These are phyloP conservation scores for Chenopodium suecicum DNA, from an alignment of 148 eudicot genomes.

Conservation along the genomic window DNA sequence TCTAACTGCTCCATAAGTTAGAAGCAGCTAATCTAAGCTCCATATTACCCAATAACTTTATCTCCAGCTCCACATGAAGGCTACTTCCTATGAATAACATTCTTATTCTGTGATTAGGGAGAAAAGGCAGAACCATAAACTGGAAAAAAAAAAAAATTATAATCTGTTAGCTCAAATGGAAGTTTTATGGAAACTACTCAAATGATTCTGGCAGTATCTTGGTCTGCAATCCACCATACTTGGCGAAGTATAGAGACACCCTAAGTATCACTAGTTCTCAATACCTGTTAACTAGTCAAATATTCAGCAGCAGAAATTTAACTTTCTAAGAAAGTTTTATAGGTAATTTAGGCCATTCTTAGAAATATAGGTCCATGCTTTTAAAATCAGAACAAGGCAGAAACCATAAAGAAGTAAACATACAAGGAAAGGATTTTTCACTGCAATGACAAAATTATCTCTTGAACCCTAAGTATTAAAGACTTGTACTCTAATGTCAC, in stretches of 20 bases:
- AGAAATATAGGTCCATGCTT: not conserved
- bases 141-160: no score
- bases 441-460: not conserved
- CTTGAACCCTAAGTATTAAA: not conserved
- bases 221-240: not conserved
- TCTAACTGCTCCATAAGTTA: not conserved
- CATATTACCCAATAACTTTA: not conserved
- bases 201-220: not conserved
- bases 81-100: not conserved
- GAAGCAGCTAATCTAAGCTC: not conserved
- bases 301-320: not conserved
- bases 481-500: not conserved
- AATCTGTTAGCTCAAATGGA: not conserved
- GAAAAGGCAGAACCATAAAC: not conserved
- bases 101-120: not conserved
- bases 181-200: not conserved
- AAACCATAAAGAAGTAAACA: not conserved
- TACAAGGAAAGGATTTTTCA: not conserved
- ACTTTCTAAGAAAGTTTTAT: not conserved
- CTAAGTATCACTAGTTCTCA: no score
- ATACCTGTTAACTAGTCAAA: not conserved
- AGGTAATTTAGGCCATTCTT: not conserved
- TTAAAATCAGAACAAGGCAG: not conserved
- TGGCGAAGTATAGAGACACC: no score
- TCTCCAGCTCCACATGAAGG: not conserved